phyloP scores from a whole-genome alignment of 75 land plant genomes.

The Azolla pinnata region DNA sequence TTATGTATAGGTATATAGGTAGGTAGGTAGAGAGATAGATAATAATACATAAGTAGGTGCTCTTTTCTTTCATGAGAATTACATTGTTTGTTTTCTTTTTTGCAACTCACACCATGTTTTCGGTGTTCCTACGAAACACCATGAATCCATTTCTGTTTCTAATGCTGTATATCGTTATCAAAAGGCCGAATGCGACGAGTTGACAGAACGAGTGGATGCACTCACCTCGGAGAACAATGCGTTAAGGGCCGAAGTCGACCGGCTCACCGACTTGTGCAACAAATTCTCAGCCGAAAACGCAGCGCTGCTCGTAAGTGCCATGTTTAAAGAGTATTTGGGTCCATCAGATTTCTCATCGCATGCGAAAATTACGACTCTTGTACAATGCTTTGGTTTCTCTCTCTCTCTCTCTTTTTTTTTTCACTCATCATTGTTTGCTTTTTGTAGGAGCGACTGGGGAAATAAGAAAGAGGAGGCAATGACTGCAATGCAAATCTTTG shows the following conservation, averaged over 20 bases:
- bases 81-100: neutral
- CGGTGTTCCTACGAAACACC: neutral
- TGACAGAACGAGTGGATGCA: conserved; percentile 21
- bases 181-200: conserved; percentile 43
- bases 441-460: too few relatives aligned
- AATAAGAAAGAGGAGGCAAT: too few relatives aligned
- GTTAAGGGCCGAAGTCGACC: conserved; percentile 18
- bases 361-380: too few relatives aligned
- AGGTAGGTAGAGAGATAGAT: conserved; percentile 68
- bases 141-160: neutral
- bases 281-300: conserved; percentile 17
- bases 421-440: too few relatives aligned
- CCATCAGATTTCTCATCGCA: too few relatives aligned
- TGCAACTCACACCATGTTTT: neutral
- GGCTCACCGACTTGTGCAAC: conserved; percentile 11
- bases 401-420: too few relatives aligned
- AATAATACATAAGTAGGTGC: conserved; percentile 58
- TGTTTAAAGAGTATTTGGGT: too few relatives aligned
- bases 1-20: too few relatives aligned
- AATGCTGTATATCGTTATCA: neutral
- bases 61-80: neutral
- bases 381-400: too few relatives aligned
- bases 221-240: conserved; percentile 28
- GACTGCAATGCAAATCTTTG: too few relatives aligned
- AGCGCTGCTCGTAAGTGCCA: conserved; percentile 13